These are phyloP conservation scores for Yamadazyma siamensis DNA, from an alignment of 1,139 yeast species.

Conservation along the genomic window DNA sequence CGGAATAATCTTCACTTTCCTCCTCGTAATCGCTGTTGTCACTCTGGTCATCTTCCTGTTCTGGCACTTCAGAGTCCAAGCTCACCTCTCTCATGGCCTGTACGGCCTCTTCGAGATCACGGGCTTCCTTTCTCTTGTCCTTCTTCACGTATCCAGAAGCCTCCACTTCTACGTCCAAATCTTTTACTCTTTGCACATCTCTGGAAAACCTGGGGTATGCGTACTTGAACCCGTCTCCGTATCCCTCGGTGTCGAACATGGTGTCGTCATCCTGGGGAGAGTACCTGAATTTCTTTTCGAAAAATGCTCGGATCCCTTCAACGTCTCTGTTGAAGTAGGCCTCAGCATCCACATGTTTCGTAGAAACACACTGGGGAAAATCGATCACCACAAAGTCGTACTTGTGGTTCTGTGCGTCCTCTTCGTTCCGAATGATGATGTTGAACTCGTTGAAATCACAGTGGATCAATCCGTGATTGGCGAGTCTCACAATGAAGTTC, in stretches of 20 bases:
- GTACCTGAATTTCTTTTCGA: slow-evolving; percentile 73
- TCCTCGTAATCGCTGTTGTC: slow-evolving; percentile 29
- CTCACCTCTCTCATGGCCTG: slow-evolving; percentile 51
- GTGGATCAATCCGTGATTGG: slow-evolving; percentile 86
- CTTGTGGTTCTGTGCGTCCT: slow-evolving; percentile 49
- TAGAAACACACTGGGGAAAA: slow-evolving; percentile 96
- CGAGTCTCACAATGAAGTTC: slow-evolving; percentile 81
- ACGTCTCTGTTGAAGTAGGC: slow-evolving; percentile 89
- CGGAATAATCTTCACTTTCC: slow-evolving; percentile 31
- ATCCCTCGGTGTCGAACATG: slow-evolving; percentile 75
- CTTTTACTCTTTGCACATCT: slow-evolving; percentile 66
- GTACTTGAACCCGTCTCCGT: slow-evolving; percentile 72
- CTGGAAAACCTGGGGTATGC: slow-evolving; percentile 78
- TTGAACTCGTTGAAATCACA: slow-evolving; percentile 98
- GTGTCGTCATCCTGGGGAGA: slow-evolving; percentile 59
- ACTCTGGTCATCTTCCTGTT: slow-evolving; percentile 27
- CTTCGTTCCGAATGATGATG: slow-evolving; percentile 73
- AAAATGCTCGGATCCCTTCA: slow-evolving; percentile 80
- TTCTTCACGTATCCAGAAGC: slow-evolving; percentile 91
- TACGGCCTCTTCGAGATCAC: slow-evolving; percentile 76
- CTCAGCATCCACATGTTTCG: slow-evolving; percentile 85
- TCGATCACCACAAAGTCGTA: slow-evolving; percentile 84
- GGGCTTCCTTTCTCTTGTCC: slow-evolving; percentile 43
- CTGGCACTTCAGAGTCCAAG: slow-evolving; percentile 31
- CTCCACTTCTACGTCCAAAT: slow-evolving; percentile 76